Evolutionary conservation across 2,329 filamentous ascomycete species (phyloP).

Genomic region (Diatrype stigma): DNA sequence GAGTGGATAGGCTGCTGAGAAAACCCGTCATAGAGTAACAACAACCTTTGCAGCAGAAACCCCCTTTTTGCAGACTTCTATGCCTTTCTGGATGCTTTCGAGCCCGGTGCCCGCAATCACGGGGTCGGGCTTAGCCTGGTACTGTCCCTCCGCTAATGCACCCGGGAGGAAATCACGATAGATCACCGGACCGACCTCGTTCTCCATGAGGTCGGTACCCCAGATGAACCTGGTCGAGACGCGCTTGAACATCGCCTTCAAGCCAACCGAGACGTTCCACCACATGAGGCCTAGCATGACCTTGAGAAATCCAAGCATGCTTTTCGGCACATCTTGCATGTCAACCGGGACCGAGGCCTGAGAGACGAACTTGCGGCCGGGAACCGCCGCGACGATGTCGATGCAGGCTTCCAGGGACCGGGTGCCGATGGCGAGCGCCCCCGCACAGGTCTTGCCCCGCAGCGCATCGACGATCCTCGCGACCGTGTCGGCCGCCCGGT

Average conservation of each 20-base stretch:
- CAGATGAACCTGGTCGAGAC: slow-evolving; percentile 18
- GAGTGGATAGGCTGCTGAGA: too few relatives aligned
- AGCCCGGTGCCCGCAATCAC: slow-evolving; percentile 26
- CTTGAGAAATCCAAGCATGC: too few relatives aligned
- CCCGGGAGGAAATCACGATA: slow-evolving; percentile 21
- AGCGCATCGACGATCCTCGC: slow-evolving; percentile 24
- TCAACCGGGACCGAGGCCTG: slow-evolving; percentile 5
- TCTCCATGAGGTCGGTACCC: slow-evolving; percentile 14
- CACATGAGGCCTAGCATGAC: too few relatives aligned
- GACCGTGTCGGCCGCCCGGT: slow-evolving; percentile 26
- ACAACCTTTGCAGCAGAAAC: slow-evolving; percentile 37
- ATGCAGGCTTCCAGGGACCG: slow-evolving; percentile 11
- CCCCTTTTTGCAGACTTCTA: slow-evolving; percentile 18
- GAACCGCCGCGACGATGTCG: slow-evolving; percentile 13
- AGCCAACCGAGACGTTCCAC: too few relatives aligned
- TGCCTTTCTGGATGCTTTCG: slow-evolving; percentile 24
- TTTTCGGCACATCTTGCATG: too few relatives aligned
- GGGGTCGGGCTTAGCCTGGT: slow-evolving; percentile 20
- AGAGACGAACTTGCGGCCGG: slow-evolving; percentile 17
- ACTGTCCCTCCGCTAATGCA: slow-evolving; percentile 21
- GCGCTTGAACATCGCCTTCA: too few relatives aligned
- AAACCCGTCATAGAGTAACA: slow-evolving; percentile 20
- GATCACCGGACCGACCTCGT: slow-evolving; percentile 19
- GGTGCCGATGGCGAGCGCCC: slow-evolving; percentile 14
- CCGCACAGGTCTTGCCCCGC: slow-evolving; percentile 13